Evolutionary conservation across 1,139 yeast species (phyloP), one percentile per base, ranked within the genome.

Genomic region (Magnusiomyces tetraspermus): DNA sequence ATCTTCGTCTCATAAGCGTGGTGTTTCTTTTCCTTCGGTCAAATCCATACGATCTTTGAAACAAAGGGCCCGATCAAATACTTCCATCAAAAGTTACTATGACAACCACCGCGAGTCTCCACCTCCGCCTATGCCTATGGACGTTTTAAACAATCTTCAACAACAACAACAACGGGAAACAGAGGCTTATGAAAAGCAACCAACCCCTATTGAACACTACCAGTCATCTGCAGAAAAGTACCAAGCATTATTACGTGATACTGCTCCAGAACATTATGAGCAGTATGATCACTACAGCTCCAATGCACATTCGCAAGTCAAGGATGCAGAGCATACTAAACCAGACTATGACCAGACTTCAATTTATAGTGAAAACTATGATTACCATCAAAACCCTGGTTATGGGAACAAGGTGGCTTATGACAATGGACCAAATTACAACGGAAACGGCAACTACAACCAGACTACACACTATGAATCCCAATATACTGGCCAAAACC

Each of bases 101-200:
- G 42, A 36, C 22, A 43, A 43, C 15, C 11, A 3, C 21, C 5
- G 15, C 21, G 24, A 38, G 8, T 43, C 51, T 19, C 53, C 53
- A 15, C 52, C 51, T 17, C 56, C 56, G 1, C 56, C 56, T 8
- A 41, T 53, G 21, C 56, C 56, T 3, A 36, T 38, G 3, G 56
- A 53, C 23, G 56, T 52, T 15, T 45, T 45, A 11, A 23, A 30
- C 38, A 17, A 33, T 19, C 8, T 46, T 30, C 42, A 36, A n/a
- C 40, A 45, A 45, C 48, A 31, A n/a, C 15, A 45, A 45, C 48
- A 31, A n/a, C 15, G 8, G 30, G 2, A 26, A 2, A 38, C 13
- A 15, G 6, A 15, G 5, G 15, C 45, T 22, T 24, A 41, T 4
- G 30, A 23, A 15, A 15, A 38, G 19, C 24, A 22, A 8, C 30